These are phyloP conservation scores for Nakaseomyces delphensis DNA, from an alignment of 1,139 yeast genomes.

Conservation along the genomic window DNA sequence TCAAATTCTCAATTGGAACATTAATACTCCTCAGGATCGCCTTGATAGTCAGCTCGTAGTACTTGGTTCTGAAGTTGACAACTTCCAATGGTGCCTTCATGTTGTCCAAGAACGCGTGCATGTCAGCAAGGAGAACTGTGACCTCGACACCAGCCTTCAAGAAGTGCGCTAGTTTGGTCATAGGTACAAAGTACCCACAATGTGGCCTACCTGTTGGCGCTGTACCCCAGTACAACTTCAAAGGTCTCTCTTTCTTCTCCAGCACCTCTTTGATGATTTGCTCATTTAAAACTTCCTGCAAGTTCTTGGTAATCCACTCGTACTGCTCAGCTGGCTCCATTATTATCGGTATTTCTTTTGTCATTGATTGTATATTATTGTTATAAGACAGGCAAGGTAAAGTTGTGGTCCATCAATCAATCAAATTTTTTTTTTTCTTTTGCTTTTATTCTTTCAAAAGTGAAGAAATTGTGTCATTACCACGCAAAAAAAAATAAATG, in stretches of 20 bases:
- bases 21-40: constrained; percentile 76
- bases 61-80: constrained; percentile 78
- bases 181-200: constrained; percentile 96
- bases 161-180: constrained; percentile 93
- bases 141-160: constrained; percentile 95
- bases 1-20: constrained; percentile 83
- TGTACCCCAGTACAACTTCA: constrained; percentile 92
- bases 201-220: constrained; percentile 97
- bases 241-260: constrained; percentile 71
- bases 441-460: too few species aligned
- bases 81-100: constrained; percentile 97
- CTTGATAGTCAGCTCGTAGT: constrained; percentile 76
- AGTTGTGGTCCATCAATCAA: too few species aligned
- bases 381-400: too few species aligned
- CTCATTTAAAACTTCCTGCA: constrained; percentile 86
- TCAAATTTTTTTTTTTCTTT: not conserved
- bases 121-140: constrained; percentile 85
- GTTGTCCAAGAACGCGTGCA: constrained; percentile 94
- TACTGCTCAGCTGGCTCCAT: constrained; percentile 52
- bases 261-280: constrained; percentile 80
- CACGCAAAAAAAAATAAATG: too few species aligned
- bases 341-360: not conserved
- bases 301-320: constrained; percentile 69
- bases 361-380: not conserved
- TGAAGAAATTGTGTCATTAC: too few species aligned